These are phyloP conservation scores for Penicillium thymicola DNA, from an alignment of 2,329 filamentous ascomycete genomes.

Conservation along the genomic window DNA sequence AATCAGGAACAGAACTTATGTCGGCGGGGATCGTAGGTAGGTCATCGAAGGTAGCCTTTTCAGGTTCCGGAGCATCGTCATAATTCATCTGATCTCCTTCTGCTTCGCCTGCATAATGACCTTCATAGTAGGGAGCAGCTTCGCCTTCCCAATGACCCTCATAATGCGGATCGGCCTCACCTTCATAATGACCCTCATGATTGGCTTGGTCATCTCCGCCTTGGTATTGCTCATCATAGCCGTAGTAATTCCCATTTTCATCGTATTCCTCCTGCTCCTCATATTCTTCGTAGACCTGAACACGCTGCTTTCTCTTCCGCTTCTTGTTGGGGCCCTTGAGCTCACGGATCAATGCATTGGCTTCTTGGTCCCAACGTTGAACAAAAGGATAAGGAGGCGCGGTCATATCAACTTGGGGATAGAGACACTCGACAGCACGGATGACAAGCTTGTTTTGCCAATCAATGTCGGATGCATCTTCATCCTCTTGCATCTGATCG, in stretches of 20 bases:
- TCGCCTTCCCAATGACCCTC: slow-evolving; percentile 1
- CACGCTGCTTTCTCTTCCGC: slow-evolving; percentile 51
- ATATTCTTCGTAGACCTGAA: slow-evolving; percentile 43
- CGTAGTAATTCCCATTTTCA: slow-evolving; percentile 34
- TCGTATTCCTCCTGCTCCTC: slow-evolving; percentile 43
- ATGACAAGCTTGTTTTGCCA: slow-evolving; percentile 75
- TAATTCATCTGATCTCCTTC: slow-evolving; percentile 38
- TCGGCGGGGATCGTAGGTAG: slow-evolving; percentile 55
- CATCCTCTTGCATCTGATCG: slow-evolving; percentile 14
- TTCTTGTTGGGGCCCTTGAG: slow-evolving; percentile 37
- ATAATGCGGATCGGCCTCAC: slow-evolving; percentile 1
- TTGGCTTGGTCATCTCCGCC: slow-evolving; percentile 26
- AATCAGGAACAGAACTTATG: slow-evolving; percentile 57
- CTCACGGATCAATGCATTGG: slow-evolving; percentile 49
- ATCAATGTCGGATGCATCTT: slow-evolving; percentile 54
- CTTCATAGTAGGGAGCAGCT: slow-evolving; percentile 21
- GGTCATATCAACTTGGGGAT: slow-evolving; percentile 64
- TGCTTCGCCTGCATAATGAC: slow-evolving; percentile 9
- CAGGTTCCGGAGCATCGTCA: slow-evolving; percentile 35
- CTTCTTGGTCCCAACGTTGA: slow-evolving; percentile 82
- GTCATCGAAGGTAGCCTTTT: slow-evolving; percentile 40
- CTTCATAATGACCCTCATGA: slow-evolving; percentile 21
- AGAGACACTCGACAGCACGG: slow-evolving; percentile 77
- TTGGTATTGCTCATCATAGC: slow-evolving; percentile 39
- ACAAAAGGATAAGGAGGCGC: slow-evolving; percentile 86